Base-by-base conservation (phyloP, 495 filamentous ascomycete species). In the Penicillium parvum region DNA sequence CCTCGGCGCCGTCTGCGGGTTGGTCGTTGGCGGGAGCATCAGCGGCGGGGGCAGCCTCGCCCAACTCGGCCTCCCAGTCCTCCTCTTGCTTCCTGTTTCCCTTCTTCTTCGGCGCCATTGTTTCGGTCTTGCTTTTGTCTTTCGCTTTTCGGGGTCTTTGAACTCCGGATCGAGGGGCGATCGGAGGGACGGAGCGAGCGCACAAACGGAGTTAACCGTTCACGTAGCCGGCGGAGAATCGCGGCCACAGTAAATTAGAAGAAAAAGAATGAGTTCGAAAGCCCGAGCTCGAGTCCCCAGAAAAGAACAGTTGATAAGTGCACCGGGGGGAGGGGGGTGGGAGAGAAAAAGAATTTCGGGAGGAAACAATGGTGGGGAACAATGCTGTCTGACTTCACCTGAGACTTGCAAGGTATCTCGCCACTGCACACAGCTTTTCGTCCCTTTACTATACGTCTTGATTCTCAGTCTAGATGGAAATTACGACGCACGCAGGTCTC, bases 51-150 rank as follows among this genome's bases (percentile, higher is more conserved):
- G 80, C 76, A 7, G 77, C 60, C 68, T 95, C 94, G 49, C 88
- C 91, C 10, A 96, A 74, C n/a, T 96, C 92, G 26, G 86, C 82
- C 57, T 99, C 92, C 92, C 94, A 97, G 72, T 95, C 88, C 59
- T 95, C 88, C 57, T 86, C 77, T 55, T 78, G 83, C 68, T 85
- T 87, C 72, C 88, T 95, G 63, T 82, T 84, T 65, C 82, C 84
- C 76, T 95, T 92, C 76, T 94, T 95, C 72, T 95, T 96, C 28
- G 90, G 90, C 51, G 89, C 73, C 90, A 96, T 95, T 44, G 30
- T 52, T 41, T 46, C 41, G 32, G 7, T 7, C 43, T 27, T 39
- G n/a, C n/a, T n/a, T n/a, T 11, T 32, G 23, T 21, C 16, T 46
- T 43, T 25, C 36, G 39, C 49, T 37, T 38, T 27, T 21, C 16